These are phyloP conservation scores for Polytolypa hystricis DNA, from an alignment of 2,329 filamentous ascomycete species.

Conservation along the genomic window DNA sequence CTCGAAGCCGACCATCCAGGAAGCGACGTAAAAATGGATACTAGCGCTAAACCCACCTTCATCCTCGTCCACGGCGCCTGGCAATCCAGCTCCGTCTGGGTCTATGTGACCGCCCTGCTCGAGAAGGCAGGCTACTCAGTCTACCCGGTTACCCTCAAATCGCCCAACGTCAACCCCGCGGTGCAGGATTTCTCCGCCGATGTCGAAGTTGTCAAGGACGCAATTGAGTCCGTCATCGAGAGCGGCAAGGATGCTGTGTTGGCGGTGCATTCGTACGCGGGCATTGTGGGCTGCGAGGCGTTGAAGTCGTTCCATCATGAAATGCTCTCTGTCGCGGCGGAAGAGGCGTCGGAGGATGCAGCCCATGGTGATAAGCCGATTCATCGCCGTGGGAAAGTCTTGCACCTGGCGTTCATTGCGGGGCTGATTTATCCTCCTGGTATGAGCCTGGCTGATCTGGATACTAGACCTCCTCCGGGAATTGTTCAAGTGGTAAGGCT, in stretches of 20 bases:
- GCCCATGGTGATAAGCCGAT: background rate
- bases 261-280: constrained; percentile 14
- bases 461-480: too few relatives aligned
- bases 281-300: constrained; percentile 12
- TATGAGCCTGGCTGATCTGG: too few relatives aligned
- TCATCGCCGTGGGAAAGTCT: constrained; percentile 4
- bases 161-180: constrained; percentile 2
- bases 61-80: constrained; percentile 9
- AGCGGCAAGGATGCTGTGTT: constrained; percentile 11
- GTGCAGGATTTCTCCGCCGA: constrained; percentile 8
- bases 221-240: constrained; percentile 11
- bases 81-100: constrained; percentile 8
- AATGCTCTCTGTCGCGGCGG: background rate
- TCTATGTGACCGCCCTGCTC: constrained; percentile 5
- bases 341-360: background rate
- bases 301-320: constrained; percentile 8
- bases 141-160: constrained; percentile 5
- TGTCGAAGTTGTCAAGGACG: constrained; percentile 6
- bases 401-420: constrained; percentile 8
- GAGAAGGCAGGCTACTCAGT: constrained; percentile 8
- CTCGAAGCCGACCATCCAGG: too few relatives aligned
- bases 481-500: too few relatives aligned
- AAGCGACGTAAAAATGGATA: too few relatives aligned
- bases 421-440: constrained; percentile 4
- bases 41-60: constrained; percentile 17